Percentiles rank a stretch among this genome's conserved stretches.
phyloP scores from a whole-genome alignment of 192 early-diverging fungal species.

The Coemansia sp. region DNA sequence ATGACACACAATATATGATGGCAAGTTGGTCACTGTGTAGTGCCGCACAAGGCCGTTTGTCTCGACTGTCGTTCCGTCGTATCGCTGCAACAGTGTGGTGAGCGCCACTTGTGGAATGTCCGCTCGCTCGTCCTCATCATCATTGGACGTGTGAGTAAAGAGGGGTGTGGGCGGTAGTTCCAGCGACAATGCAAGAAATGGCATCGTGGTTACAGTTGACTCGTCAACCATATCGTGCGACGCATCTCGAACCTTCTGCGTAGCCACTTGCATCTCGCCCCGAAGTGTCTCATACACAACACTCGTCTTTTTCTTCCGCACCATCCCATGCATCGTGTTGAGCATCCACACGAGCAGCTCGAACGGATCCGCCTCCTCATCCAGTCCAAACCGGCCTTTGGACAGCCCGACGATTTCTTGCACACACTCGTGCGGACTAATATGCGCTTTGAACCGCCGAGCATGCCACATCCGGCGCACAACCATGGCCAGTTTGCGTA shows the following conservation, averaged over 20 bases:
- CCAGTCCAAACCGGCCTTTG: constrained; percentile 74
- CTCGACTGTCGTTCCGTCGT: constrained; percentile 70
- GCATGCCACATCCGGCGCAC: constrained; percentile 93
- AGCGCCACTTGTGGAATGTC: constrained; percentile 90
- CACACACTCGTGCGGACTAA: constrained; percentile 91
- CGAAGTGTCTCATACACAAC: constrained; percentile 83
- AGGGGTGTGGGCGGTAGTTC: constrained; percentile 90
- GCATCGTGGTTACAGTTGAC: constrained; percentile 24
- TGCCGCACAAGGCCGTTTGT: constrained; percentile 61
- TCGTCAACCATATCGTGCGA: constrained; percentile 19
- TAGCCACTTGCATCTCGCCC: constrained; percentile 77
- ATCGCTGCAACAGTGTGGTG: constrained; percentile 77
- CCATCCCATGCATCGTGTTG: constrained; percentile 86
- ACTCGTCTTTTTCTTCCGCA: constrained; percentile 57
- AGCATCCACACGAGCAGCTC: constrained; percentile 92
- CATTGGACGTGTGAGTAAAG: constrained; percentile 81
- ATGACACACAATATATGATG: constrained; percentile 86
- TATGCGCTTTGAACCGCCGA: constrained; percentile 88
- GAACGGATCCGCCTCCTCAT: constrained; percentile 78
- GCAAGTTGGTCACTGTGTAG: constrained; percentile 74
- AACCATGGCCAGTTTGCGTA: constrained; percentile 75
- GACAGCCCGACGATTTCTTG: constrained; percentile 90
- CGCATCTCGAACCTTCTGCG: constrained; percentile 43
- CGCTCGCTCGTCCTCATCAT: constrained; percentile 23
- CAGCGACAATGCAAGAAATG: constrained; percentile 85